Evolutionary conservation across 192 early-diverging fungal species (phyloP).

Genomic region (Coemansia sp.): DNA sequence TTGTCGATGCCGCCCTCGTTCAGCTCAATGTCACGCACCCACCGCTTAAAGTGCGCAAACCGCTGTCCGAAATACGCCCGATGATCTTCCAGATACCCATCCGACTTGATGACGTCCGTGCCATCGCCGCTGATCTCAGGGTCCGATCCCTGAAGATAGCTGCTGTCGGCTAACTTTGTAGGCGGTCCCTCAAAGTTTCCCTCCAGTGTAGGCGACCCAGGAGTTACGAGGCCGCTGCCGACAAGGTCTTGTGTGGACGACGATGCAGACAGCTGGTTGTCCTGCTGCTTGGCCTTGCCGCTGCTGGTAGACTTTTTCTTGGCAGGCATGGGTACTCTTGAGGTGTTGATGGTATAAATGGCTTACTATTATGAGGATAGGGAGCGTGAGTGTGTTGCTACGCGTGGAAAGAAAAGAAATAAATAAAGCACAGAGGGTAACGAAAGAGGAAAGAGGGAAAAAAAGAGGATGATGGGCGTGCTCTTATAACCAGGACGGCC

Average conservation of each 20-base stretch:
- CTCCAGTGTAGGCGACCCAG: slow-evolving; percentile 8
- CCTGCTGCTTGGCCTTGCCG: slow-evolving; percentile 17
- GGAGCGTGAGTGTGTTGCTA: not conserved
- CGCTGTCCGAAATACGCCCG: slow-evolving; percentile 59
- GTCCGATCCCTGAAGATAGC: slow-evolving; percentile 26
- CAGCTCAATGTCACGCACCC: slow-evolving; percentile 67
- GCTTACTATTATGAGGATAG: not conserved
- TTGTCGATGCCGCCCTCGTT: slow-evolving; percentile 79
- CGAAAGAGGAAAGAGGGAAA: not conserved
- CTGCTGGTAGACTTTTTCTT: slow-evolving; percentile 30
- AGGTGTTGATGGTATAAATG: not conserved
- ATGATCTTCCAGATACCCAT: slow-evolving; percentile 81
- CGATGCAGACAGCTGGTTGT: slow-evolving; percentile 8
- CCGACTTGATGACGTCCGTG: slow-evolving; percentile 66
- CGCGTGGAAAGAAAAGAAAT: not conserved
- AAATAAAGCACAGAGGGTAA: not conserved
- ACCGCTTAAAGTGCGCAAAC: slow-evolving; percentile 64
- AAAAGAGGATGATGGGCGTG: not conserved
- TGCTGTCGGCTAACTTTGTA: slow-evolving; percentile 22
- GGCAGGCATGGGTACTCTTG: slow-evolving; percentile 21
- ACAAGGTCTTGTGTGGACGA: slow-evolving; percentile 8
- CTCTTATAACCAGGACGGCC: not conserved
- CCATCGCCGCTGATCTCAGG: slow-evolving; percentile 58
- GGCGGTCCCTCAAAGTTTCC: slow-evolving; percentile 19
- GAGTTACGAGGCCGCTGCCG: not conserved